Percentiles rank a stretch among this genome's conserved stretches.
These are phyloP conservation scores for Brachypodium distachyon DNA, from an alignment of 202 grass and related monocot genomes.

Conservation along the genomic window DNA sequence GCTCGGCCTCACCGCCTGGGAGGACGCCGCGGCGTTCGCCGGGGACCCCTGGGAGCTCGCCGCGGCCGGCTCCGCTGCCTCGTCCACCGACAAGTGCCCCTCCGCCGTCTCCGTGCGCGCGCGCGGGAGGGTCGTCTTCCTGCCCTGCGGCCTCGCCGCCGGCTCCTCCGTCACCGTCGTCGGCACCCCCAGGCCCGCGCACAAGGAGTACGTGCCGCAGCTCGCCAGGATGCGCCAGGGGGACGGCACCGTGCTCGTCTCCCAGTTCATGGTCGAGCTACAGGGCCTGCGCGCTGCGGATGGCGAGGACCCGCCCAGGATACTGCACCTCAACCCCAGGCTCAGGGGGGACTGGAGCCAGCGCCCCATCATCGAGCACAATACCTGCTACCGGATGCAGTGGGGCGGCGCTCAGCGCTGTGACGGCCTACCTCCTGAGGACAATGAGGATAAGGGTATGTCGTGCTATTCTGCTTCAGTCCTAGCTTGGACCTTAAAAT, in stretches of 20 bases:
- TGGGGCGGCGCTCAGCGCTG: constrained; percentile 65
- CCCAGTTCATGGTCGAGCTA: constrained; percentile 90
- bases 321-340: constrained; percentile 79
- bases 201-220: constrained; percentile 73
- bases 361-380: constrained; percentile 80
- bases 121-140: constrained; percentile 50
- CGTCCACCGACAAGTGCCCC: constrained; percentile 45
- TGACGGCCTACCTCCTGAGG: constrained; percentile 47
- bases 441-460: constrained; percentile 60
- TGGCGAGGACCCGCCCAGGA: constrained; percentile 76
- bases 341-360: constrained; percentile 86
- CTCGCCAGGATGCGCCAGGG: constrained; percentile 45
- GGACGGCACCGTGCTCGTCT: constrained; percentile 58
- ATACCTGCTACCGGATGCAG: constrained; percentile 91
- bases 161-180: constrained; percentile 78
- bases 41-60: constrained; percentile 32
- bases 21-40: constrained; percentile 38
- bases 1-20: constrained; percentile 66
- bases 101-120: constrained; percentile 34
- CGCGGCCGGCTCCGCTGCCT: constrained; percentile 4
- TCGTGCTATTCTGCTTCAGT: not conserved
- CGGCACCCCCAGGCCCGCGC: constrained; percentile 45
- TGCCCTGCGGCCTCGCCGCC: constrained; percentile 67
- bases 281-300: constrained; percentile 77
- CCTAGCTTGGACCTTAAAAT: not conserved